phyloP scores from a whole-genome alignment of 2,329 filamentous ascomycete species.

The Pseudocercospora fijiensis region DNA sequence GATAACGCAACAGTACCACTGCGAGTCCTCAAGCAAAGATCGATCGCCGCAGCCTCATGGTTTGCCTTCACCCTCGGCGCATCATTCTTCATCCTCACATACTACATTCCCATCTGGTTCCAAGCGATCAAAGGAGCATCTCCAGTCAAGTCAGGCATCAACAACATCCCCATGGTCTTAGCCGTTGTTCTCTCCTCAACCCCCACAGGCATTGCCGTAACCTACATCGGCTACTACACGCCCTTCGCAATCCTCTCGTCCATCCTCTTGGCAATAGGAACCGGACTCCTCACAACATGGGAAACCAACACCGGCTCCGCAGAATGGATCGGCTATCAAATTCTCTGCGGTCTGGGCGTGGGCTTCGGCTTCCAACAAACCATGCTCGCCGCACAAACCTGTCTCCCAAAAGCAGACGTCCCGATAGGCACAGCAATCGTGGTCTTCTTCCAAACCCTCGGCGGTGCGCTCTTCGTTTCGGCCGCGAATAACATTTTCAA shows the following conservation, averaged over 20 bases:
- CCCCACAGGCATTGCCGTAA: slow-evolving; percentile 7
- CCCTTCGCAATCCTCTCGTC: slow-evolving; percentile 43
- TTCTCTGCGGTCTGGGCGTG: slow-evolving; percentile 33
- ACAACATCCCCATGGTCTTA: slow-evolving; percentile 47
- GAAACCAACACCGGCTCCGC: slow-evolving; percentile 39
- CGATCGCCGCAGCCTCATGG: slow-evolving; percentile 42
- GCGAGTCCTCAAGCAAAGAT: slow-evolving; percentile 46
- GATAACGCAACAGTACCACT: slow-evolving; percentile 48
- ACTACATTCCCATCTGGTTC: slow-evolving; percentile 50
- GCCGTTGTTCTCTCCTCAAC: slow-evolving; percentile 14
- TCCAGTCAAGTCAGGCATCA: slow-evolving; percentile 49
- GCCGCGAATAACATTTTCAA: slow-evolving; percentile 45
- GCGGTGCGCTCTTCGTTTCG: slow-evolving; percentile 45
- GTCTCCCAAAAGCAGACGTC: slow-evolving; percentile 35
- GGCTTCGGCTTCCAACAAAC: slow-evolving; percentile 46
- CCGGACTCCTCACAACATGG: slow-evolving; percentile 49
- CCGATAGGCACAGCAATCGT: slow-evolving; percentile 41
- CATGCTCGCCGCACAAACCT: slow-evolving; percentile 41
- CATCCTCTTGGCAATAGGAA: slow-evolving; percentile 48
- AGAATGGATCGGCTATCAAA: slow-evolving; percentile 44
- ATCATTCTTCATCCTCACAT: slow-evolving; percentile 47
- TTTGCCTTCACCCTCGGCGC: slow-evolving; percentile 45
- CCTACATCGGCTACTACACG: slow-evolving; percentile 28
- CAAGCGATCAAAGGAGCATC: slow-evolving; percentile 49
- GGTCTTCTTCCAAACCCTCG: slow-evolving; percentile 45